phyloP scores from a whole-genome alignment of 345 rosid species.

The Hibiscus trionum region DNA sequence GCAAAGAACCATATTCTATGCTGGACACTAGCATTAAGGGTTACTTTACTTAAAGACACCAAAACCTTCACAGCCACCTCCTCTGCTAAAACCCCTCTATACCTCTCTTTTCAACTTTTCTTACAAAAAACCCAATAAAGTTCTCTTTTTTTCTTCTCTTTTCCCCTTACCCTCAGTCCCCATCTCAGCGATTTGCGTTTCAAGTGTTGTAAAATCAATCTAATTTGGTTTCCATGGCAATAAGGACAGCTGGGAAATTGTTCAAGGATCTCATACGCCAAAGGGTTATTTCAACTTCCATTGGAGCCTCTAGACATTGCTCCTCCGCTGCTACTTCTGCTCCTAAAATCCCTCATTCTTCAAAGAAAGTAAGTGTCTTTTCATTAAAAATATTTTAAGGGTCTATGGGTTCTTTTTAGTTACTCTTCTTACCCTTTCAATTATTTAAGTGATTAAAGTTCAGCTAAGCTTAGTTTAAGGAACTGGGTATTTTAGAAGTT shows the following conservation, averaged over 20 bases:
- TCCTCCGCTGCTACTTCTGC: constrained; percentile 29
- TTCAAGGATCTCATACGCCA: constrained; percentile 27
- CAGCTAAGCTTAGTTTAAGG: neutral
- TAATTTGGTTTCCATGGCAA: constrained; percentile 34
- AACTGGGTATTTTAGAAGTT: neutral
- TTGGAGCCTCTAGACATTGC: constrained; percentile 34
- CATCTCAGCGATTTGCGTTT: neutral
- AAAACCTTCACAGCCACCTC: no score
- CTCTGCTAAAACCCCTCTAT: neutral
- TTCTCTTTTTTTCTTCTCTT: no score
- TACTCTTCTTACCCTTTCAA: neutral
- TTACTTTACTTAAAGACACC: no score
- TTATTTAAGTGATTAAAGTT: neutral
- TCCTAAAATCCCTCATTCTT: constrained; percentile 69
- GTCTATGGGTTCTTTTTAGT: neutral
- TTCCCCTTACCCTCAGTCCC: neutral
- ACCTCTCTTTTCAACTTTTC: neutral
- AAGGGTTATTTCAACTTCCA: constrained; percentile 29
- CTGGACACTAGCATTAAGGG: no score
- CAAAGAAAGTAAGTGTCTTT: constrained; percentile 42
- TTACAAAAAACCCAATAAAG: neutral
- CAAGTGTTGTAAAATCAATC: neutral
- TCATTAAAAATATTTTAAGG: neutral
- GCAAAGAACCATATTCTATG: no score
- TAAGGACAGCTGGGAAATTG: constrained; percentile 35